Conservation (phyloP, 1,139 yeast species). For the Candida pseudoviswanathii region DNA sequence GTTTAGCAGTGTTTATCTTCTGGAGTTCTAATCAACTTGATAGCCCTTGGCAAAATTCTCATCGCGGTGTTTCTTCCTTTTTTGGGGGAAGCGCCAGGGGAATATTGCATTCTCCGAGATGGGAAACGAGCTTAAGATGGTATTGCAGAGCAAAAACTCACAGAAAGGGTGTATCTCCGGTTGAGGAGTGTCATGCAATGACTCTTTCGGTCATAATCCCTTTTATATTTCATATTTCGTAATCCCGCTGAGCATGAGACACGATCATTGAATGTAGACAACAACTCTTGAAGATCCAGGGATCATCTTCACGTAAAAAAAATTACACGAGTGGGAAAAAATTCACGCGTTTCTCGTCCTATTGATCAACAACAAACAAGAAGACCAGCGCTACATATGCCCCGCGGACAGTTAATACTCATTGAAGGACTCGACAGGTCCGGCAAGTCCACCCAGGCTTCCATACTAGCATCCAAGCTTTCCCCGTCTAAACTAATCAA, state of each 20-base stretch:
- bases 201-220: slow-evolving; percentile 52
- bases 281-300: no score
- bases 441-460: slow-evolving; percentile 91
- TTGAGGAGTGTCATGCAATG: slow-evolving; percentile 40
- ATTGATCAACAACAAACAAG: not conserved
- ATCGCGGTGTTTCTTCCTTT: slow-evolving; percentile 5
- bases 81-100: slow-evolving; percentile 5
- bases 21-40: slow-evolving; percentile 31
- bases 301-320: no score
- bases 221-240: slow-evolving; percentile 26
- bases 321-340: not conserved
- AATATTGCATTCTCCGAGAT: slow-evolving; percentile 14
- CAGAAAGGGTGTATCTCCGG: slow-evolving; percentile 50
- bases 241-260: not conserved
- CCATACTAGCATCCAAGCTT: slow-evolving; percentile 42
- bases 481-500: slow-evolving; percentile 53
- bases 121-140: slow-evolving; percentile 18
- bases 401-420: slow-evolving; percentile 73
- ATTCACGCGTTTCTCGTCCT: not conserved
- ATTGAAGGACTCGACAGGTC: slow-evolving; percentile 95
- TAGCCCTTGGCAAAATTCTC: slow-evolving; percentile 25
- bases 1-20: slow-evolving; percentile 13
- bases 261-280: not conserved
- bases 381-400: slow-evolving; percentile 11
- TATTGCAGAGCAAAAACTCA: slow-evolving; percentile 24